A percentile compares a stretch with the other conserved stretches of the same genome.
Evolutionary conservation across 2,329 filamentous ascomycete species (phyloP).

Genomic region (Akanthomyces dipterigenus): DNA sequence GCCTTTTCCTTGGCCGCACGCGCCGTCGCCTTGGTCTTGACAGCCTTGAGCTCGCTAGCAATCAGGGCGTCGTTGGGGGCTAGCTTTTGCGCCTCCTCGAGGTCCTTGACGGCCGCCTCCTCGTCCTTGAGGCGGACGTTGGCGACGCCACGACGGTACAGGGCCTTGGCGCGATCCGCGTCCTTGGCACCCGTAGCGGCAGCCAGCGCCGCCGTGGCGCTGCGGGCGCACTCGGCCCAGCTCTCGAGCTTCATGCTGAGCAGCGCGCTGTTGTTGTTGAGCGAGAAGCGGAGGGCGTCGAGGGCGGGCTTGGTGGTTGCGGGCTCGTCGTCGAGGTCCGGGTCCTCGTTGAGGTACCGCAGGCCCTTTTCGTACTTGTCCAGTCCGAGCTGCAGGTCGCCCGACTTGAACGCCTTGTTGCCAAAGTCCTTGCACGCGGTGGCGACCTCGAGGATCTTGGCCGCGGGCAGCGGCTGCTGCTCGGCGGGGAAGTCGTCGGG

Average conservation of each 20-base stretch:
- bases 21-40: conserved; percentile 70
- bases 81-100: conserved; percentile 68
- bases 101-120: conserved; percentile 67
- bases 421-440: conserved; percentile 83
- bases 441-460: conserved; percentile 70
- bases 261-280: conserved; percentile 85
- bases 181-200: conserved; percentile 59
- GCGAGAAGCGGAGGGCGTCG: conserved; percentile 68
- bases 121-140: conserved; percentile 73
- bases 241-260: conserved; percentile 73
- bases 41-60: conserved; percentile 63
- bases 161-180: conserved; percentile 80
- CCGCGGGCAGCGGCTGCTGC: conserved; percentile 56
- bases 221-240: conserved; percentile 63
- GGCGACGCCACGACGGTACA: conserved; percentile 78
- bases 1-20: conserved; percentile 84
- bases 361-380: conserved; percentile 93
- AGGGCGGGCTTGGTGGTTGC: conserved; percentile 61
- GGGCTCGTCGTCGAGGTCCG: conserved; percentile 65
- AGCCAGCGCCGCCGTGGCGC: conserved; percentile 67
- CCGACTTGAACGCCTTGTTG: conserved; percentile 84
- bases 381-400: conserved; percentile 62
- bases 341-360: conserved; percentile 82
- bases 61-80: conserved; percentile 71
- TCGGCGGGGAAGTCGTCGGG: conserved; percentile 68